Evolutionary conservation across 2,329 filamentous ascomycete species (phyloP).

Genomic region (Fusarium torulosum): DNA sequence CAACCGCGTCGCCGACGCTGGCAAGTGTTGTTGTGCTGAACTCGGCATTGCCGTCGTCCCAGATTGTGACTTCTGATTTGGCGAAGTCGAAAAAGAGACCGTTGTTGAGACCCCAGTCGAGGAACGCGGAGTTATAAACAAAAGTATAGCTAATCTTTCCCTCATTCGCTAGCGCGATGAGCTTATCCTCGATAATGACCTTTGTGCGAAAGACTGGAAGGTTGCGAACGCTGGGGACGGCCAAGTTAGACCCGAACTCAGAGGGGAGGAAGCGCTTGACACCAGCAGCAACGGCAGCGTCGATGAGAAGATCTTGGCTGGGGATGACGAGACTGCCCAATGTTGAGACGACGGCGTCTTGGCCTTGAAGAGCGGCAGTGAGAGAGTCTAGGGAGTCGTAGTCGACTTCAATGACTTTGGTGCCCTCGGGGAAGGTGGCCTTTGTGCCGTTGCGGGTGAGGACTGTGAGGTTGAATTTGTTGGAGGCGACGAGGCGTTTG

Average conservation of each 20-base stretch:
- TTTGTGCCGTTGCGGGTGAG: slow-evolving; percentile 57
- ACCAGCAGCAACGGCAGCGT: slow-evolving; percentile 70
- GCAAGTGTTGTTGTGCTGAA: slow-evolving; percentile 64
- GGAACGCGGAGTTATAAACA: slow-evolving; percentile 66
- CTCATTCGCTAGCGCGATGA: slow-evolving; percentile 57
- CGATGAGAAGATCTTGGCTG: slow-evolving; percentile 59
- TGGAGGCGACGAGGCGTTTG: slow-evolving; percentile 48
- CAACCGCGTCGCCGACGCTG: slow-evolving; percentile 62
- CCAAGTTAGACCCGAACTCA: slow-evolving; percentile 63
- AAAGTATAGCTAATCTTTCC: slow-evolving; percentile 66
- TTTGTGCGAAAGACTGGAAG: slow-evolving; percentile 68
- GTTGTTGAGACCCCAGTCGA: slow-evolving; percentile 66
- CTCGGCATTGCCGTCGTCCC: slow-evolving; percentile 62
- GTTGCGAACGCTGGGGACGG: slow-evolving; percentile 50
- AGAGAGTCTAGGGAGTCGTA: slow-evolving; percentile 62
- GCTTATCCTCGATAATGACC: slow-evolving; percentile 54
- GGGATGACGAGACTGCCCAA: slow-evolving; percentile 56
- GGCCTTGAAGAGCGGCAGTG: slow-evolving; percentile 63
- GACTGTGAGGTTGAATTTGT: slow-evolving; percentile 54
- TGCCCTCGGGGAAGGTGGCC: slow-evolving; percentile 49
- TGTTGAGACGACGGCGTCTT: slow-evolving; percentile 66
- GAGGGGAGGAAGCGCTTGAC: slow-evolving; percentile 73
- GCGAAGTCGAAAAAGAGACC: slow-evolving; percentile 60
- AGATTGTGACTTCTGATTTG: slow-evolving; percentile 57
- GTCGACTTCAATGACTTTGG: slow-evolving; percentile 54